A percentile compares a stretch with the other conserved stretches of the same genome.
Conservation (phyloP, 495 filamentous ascomycete species). For the Xylaria flabelliformis region DNA sequence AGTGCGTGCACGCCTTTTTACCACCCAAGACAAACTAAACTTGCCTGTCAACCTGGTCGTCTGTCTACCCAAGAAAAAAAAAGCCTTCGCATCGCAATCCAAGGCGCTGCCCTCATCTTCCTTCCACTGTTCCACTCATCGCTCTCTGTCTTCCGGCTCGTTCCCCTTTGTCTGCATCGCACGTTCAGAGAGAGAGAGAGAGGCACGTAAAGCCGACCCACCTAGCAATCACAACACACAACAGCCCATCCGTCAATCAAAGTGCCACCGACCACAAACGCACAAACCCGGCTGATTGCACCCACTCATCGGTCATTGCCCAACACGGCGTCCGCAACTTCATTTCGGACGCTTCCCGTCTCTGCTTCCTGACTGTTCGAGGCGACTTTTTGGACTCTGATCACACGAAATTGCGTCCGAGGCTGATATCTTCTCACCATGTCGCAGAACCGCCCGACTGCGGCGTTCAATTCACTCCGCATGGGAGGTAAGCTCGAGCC, state of each 20-base stretch:
- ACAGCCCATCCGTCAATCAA: conserved; percentile 36
- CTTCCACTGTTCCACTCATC: conserved; percentile 13
- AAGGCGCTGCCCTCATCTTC: conserved; percentile 13
- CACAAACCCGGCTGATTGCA: conserved; percentile 34
- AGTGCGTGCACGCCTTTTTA: conserved; percentile 25
- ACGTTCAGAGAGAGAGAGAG: neutral
- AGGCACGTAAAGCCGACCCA: conserved; percentile 31
- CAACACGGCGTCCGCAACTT: conserved; percentile 53
- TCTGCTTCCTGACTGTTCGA: conserved; percentile 44
- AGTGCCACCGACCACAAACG: conserved; percentile 37
- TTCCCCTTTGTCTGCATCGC: conserved; percentile 11
- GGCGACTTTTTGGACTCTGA: conserved; percentile 35
- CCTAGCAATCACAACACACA: conserved; percentile 30
- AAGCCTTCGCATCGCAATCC: conserved; percentile 24
- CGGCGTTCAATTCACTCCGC: conserved; percentile 59
- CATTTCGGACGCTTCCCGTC: conserved; percentile 38
- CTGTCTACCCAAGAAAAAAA: neutral
- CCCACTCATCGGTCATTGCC: conserved; percentile 49
- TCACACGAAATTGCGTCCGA: conserved; percentile 39
- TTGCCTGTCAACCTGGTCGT: conserved; percentile 13
- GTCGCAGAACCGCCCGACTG: conserved; percentile 57
- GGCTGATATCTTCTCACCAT: conserved; percentile 43
- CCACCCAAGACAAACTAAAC: conserved; percentile 7
- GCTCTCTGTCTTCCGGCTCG: conserved; percentile 15
- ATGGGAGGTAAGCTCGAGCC: conserved; percentile 57